phyloP scores from a whole-genome alignment of 129 eudicot genomes.

The Pittosporum tobira region DNA sequence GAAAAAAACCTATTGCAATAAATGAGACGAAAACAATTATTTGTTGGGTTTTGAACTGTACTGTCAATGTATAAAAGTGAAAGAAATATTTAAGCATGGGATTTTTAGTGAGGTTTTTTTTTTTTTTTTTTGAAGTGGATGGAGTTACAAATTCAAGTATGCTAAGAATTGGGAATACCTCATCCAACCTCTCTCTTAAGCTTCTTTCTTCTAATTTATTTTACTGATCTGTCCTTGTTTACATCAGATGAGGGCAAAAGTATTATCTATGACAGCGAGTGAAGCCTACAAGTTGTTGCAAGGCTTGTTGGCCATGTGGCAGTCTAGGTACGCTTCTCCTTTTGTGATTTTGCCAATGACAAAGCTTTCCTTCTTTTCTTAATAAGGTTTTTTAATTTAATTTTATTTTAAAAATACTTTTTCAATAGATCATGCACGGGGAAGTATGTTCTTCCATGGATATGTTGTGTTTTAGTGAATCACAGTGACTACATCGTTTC shows the following conservation, averaged over 20 bases:
- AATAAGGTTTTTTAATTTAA: not conserved
- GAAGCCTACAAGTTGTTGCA: conserved; percentile 55
- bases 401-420: too few relatives aligned
- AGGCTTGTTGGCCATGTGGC: conserved; percentile 59
- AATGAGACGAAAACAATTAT: too few relatives aligned
- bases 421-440: conserved; percentile 51
- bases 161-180: too few relatives aligned
- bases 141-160: too few relatives aligned
- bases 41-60: too few relatives aligned
- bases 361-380: not conserved
- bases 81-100: too few relatives aligned
- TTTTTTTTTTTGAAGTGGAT: too few relatives aligned
- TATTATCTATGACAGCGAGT: conserved; percentile 47
- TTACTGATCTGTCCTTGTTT: conserved; percentile 11
- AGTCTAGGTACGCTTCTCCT: conserved; percentile 37
- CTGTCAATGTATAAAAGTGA: too few relatives aligned
- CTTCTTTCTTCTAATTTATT: conserved; percentile 4
- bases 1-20: too few relatives aligned
- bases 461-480: conserved; percentile 52
- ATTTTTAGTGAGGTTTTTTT: too few relatives aligned
- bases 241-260: conserved; percentile 50
- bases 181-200: not conserved
- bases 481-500: conserved; percentile 45
- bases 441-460: conserved; percentile 70
- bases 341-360: not conserved